Evolutionary conservation across 495 filamentous ascomycete genomes (phyloP), one percentile per base, ranked within the genome.

Genomic region (Opeltia flavorubescens): DNA sequence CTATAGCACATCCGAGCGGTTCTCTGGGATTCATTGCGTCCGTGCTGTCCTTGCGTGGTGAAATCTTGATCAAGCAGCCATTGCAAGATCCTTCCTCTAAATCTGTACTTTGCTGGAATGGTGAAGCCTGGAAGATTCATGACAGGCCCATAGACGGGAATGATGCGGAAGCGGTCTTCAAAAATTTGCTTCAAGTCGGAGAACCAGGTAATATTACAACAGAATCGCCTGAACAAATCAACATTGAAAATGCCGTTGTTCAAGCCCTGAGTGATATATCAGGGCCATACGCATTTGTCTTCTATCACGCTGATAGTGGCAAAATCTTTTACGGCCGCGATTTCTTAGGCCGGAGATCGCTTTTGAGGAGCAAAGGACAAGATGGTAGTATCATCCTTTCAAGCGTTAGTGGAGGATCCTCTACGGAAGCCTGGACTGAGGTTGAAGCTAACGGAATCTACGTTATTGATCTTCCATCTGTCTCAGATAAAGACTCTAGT

Each of bases 81-180:
- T 71, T 94, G 17, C 62, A 70, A 31, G 78, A 85, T 53, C 15
- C 53, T 4, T 48, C 52, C 2, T 74, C 70, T n/a, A 72, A 72
- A 17, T 89, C 84, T 7, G 67, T 85, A 11, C 70, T 99, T 13
- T 95, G 89, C 70, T 99, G 91, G 89, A 96, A 96, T 55, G 91
- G 91, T n/a, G 91, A 99, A 59, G 93, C 88, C 7, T 99, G 91
- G 91, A 80, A 72, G 43, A 71, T 94, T 44, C 67, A 66, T 17
- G 60, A 71, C 12, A 49, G 68, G 24, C 44, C 57, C 1, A 65
- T 88, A 21, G 51, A 55, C 21, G 78, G 75, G 30, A 95, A 94
- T 60, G 91, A 99, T 59, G 83, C 84, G 1, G 71, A 84, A 54
- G 61, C 61, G 9, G 69, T 98, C 12, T 80, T 88, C 55, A 52